These are phyloP conservation scores for Coffea canephora DNA, from an alignment of 257 asterid species.

Conservation along the genomic window DNA sequence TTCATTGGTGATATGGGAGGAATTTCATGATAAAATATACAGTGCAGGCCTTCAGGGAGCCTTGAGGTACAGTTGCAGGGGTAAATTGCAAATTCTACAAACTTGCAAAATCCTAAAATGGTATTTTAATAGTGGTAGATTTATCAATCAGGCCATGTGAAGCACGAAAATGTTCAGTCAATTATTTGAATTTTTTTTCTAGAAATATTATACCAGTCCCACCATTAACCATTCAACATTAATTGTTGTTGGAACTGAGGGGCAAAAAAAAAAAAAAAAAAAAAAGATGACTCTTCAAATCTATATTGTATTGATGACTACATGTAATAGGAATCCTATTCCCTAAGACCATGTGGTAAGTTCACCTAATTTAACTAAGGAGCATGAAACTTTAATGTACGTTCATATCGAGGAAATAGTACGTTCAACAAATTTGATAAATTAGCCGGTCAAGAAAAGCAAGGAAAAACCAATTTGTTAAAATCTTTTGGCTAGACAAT, in stretches of 20 bases:
- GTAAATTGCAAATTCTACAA: not conserved
- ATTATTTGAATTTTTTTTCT: not conserved
- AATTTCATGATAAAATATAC: not conserved
- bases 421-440: too few species aligned
- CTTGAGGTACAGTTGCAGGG: not conserved
- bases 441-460: not conserved
- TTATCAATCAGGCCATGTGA: not conserved
- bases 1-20: not conserved
- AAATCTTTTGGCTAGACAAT: too few species aligned
- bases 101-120: not conserved
- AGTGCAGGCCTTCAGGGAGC: not conserved
- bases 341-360: not conserved
- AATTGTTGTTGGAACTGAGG: too few species aligned
- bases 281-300: too few species aligned
- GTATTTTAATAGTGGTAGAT: not conserved
- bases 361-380: not conserved
- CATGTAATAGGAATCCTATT: not conserved
- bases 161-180: not conserved
- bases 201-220: not conserved
- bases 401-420: too few species aligned
- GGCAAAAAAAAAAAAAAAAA: too few species aligned
- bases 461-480: not conserved
- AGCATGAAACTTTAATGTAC: not conserved
- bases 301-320: not conserved
- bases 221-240: not conserved